phyloP scores from a whole-genome alignment of 2,329 filamentous ascomycete species.

The Colletotrichum sidae region DNA sequence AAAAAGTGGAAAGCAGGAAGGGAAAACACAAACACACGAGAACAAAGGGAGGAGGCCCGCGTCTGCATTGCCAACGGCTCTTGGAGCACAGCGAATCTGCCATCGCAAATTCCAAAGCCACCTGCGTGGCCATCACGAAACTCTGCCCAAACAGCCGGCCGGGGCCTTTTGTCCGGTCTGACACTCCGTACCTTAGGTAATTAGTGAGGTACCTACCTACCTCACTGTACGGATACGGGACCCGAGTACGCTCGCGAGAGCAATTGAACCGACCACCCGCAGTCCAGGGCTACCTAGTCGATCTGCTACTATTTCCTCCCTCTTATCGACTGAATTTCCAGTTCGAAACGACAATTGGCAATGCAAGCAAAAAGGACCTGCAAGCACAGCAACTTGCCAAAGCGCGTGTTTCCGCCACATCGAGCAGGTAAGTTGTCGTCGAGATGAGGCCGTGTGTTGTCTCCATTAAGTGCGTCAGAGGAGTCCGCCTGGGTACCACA shows the following conservation, averaged over 20 bases:
- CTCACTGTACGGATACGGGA: neutral
- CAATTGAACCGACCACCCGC: neutral
- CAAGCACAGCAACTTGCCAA: constrained; percentile 2
- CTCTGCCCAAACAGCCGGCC: too few species aligned
- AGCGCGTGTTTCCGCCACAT: constrained; percentile 1
- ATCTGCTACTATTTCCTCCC: neutral
- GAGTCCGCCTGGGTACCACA: neutral
- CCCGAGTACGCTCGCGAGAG: neutral
- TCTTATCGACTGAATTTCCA: neutral
- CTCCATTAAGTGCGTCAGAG: constrained; percentile 6
- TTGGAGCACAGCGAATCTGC: too few species aligned
- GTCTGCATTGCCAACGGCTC: constrained; percentile 6
- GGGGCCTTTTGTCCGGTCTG: too few species aligned
- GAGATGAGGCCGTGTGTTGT: constrained; percentile 7
- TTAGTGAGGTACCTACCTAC: neutral
- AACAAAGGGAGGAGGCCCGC: constrained; percentile 1
- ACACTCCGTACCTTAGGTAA: too few species aligned
- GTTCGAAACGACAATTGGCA: neutral
- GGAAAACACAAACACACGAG: neutral
- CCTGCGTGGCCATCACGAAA: too few species aligned
- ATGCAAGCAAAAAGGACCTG: constrained; percentile 2
- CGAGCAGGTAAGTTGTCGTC: neutral
- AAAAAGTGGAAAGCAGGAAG: too few species aligned
- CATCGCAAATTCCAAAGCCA: neutral
- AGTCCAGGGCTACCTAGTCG: constrained; percentile 15